A percentile compares a stretch with the other conserved stretches of the same genome.
Conservation (phyloP, 257 asterid species). For the Solanum gracilifrons region DNA sequence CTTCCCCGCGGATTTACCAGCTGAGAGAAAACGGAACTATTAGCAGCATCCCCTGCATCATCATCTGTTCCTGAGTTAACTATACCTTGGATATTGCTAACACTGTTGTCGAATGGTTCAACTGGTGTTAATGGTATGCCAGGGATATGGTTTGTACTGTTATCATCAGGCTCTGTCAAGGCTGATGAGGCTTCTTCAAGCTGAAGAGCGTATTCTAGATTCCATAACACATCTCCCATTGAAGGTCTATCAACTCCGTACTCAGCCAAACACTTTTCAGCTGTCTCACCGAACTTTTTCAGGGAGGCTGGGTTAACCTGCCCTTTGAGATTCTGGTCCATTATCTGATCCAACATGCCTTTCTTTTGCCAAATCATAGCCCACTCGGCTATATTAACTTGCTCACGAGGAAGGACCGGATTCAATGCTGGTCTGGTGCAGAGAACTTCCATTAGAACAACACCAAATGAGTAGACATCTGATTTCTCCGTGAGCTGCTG, state of each 20-base stretch:
- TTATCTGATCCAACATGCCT: conserved; percentile 31
- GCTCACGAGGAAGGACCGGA: conserved; percentile 40
- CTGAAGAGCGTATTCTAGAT: conserved; percentile 35
- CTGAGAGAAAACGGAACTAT: conserved; percentile 41
- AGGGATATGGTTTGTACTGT: conserved; percentile 37
- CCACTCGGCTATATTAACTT: conserved; percentile 43
- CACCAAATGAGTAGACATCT: conserved; percentile 42
- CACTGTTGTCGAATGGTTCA: conserved; percentile 31
- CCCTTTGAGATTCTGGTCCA: conserved; percentile 24
- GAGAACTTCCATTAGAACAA: conserved; percentile 39
- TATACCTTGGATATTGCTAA: conserved; percentile 20
- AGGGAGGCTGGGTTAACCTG: conserved; percentile 31
- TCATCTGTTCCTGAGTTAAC: conserved; percentile 27
- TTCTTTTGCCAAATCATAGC: conserved; percentile 44
- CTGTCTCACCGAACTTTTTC: conserved; percentile 41
- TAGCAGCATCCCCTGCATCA: conserved; percentile 32
- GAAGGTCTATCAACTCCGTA: conserved; percentile 45
- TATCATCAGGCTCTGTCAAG: conserved; percentile 30
- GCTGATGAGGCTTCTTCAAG: conserved; percentile 37
- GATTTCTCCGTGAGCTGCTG: conserved; percentile 44
- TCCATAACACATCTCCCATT: conserved; percentile 47
- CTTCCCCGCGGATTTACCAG: conserved; percentile 37
- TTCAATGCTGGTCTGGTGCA: conserved; percentile 42
- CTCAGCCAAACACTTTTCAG: conserved; percentile 39
- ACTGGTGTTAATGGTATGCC: conserved; percentile 26